Evolutionary conservation across 305 asterid species (phyloP), one percentile per base, ranked within the genome.

Genomic region (Coffea humblotiana): DNA sequence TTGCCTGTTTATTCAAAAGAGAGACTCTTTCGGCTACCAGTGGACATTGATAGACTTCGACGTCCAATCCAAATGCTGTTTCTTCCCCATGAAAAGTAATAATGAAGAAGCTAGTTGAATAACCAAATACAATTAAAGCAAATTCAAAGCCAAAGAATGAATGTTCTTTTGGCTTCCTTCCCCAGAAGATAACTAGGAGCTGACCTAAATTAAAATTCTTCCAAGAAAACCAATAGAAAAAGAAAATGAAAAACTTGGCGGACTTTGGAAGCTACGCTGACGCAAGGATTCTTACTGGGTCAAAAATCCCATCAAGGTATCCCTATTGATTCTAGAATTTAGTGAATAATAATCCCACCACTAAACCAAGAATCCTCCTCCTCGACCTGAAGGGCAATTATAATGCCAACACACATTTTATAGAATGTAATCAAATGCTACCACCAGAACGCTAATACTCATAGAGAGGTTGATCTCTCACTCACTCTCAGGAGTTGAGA

Each of bases 1-100:
- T 40, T 68, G 84, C 92, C 82, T 84, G 83, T 78, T 87, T 87
- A 54, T 80, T 83, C 83, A 87, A 75, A 27, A 89, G 86, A 49
- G 92, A 83, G 32, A 80, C 87, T 81, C 88, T 86, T 73, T 89
- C 92, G 73, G 73, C 84, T 86, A 48, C 88, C 91, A 25, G 88
- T 48, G 58, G 91, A 83, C 88, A 87, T 83, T 83, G 29, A 87
- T 82, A 37, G 90, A 87, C 77, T 77, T 70, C 29, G 90, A 79
- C 52, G 87, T 85, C 89, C 88, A 84, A 83, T 87, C 92, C 78
- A 86, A 68, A 76, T 81, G 87, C 80, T 84, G 86, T 49, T 89
- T 87, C 88, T 84, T 87, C 58, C 90, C 92, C 90, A 87, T 87
- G 25, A 8, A 65, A 47, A 48, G 69, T 4, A 14, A 32, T 37